Base-by-base conservation (phyloP, 2,329 filamentous ascomycete species). In the Coleophoma cylindrospora region DNA sequence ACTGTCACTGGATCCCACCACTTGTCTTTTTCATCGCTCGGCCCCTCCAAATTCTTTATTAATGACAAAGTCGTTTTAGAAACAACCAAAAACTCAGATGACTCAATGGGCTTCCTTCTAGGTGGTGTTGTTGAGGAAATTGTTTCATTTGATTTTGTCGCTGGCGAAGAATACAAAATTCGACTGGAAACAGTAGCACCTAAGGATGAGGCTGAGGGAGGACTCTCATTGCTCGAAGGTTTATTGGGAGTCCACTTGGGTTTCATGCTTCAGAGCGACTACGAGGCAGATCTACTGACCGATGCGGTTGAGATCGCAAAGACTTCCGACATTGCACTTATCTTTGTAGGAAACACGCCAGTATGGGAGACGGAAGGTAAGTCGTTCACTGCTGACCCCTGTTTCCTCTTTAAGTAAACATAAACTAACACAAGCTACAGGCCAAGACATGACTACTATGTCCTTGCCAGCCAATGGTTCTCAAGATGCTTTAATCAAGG, bases 261-360 rank as follows among this genome's bases (percentile, higher is more conserved):
- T 19, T 19, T 9, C 43, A 45, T 45, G 15, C 21, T 27, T 9
- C 43, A 45, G 33, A 14, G 33, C 12, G 15, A 45, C 15, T 45
- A 45, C n/a, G 45, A 54, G 9, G 36, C 45, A 10, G 34, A 15
- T 11, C 41, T 40, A 4, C 49, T 55, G 12, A 34, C 51, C 21
- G 45, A 50, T 27, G 51, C 51, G 13, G 48, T 53, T 12, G 37
- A 51, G 10, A 27, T 27, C 3, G 51, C 51, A 11, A 43, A 45
- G 12, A 19, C 48, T 3, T 15, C 51, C 9, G 48, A 53, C 10
- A 43, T 50, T 22, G 49, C 47, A 6, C 40, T 50, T n/a, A 45
- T 53, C 34, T 53, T 47, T 33, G 44, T 48, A 6, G 48, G 51
- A 7, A 43, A 45, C 13, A 45, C 43, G 4, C 8, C n/a, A 14